Percentiles rank a stretch among this genome's conserved stretches.
Evolutionary conservation across 345 rosid species (phyloP).

Genomic region (Toxicodendron radicans): DNA sequence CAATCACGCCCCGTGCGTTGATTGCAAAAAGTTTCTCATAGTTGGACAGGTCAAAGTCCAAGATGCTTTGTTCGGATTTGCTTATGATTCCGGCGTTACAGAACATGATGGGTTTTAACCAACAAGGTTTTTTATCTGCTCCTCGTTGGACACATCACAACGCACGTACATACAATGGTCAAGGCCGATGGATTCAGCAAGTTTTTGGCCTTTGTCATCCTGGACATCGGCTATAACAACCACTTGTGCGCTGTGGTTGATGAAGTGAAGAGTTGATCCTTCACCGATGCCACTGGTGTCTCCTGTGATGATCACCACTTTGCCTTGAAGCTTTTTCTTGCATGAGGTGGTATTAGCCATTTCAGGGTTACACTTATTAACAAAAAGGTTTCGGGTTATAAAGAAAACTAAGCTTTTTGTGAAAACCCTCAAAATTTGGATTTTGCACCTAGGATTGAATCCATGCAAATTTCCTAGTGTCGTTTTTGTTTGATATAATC

Average conservation of each 20-base stretch:
- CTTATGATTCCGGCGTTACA: conserved; percentile 29
- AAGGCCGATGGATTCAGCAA: conserved; percentile 21
- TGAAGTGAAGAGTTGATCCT: conserved; percentile 17
- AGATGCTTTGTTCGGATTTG: conserved; percentile 17
- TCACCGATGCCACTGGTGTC: conserved; percentile 29
- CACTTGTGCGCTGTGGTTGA: conserved; percentile 13
- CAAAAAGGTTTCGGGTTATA: too few species aligned
- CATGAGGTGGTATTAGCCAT: not conserved
- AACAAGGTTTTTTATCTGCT: conserved; percentile 24
- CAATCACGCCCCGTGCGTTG: conserved; percentile 27
- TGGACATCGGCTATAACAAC: conserved; percentile 31
- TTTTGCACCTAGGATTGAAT: too few species aligned
- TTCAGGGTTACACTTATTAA: too few species aligned
- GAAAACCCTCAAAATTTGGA: too few species aligned
- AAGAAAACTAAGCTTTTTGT: too few species aligned
- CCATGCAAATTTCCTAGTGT: too few species aligned
- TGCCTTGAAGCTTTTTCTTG: conserved; percentile 16
- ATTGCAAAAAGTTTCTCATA: conserved; percentile 23
- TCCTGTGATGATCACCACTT: conserved; percentile 33
- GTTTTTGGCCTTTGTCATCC: conserved; percentile 22
- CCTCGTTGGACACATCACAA: conserved; percentile 34
- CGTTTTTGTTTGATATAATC: too few species aligned
- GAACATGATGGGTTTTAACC: conserved; percentile 34
- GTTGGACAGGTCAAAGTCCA: conserved; percentile 18
- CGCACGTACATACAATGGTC: conserved; percentile 16